A percentile compares a stretch with the other conserved stretches of the same genome.
phyloP scores from a whole-genome alignment of 2,329 filamentous ascomycete genomes.

The Hymenoscyphus fructigenus region DNA sequence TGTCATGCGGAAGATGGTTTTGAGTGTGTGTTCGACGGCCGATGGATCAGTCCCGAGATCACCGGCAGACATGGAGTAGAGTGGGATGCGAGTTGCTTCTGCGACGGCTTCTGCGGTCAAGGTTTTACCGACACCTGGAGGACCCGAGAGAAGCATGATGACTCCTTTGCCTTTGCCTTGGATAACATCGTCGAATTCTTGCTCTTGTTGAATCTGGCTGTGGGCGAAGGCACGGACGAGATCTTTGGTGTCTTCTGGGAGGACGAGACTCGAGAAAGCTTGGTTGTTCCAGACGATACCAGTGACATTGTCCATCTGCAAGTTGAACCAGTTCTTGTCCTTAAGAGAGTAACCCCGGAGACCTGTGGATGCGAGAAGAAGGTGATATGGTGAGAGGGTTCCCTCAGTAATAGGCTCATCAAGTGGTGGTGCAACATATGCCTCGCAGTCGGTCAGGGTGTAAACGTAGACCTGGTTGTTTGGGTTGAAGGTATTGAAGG shows the following conservation, averaged over 20 bases:
- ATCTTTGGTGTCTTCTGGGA: conserved; percentile 48
- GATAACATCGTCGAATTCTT: conserved; percentile 26
- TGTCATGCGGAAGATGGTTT: conserved; percentile 26
- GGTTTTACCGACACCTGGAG: conserved; percentile 29
- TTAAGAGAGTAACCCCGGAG: conserved; percentile 45
- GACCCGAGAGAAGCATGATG: conserved; percentile 44
- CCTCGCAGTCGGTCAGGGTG: not conserved
- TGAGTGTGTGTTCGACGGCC: conserved; percentile 21
- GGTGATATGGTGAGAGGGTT: conserved; percentile 7
- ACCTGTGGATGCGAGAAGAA: conserved; percentile 3
- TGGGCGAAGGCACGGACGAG: conserved; percentile 49
- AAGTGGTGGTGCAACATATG: conserved; percentile 4
- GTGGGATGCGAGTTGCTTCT: conserved; percentile 21
- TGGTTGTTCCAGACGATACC: conserved; percentile 42
- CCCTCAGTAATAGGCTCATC: not conserved
- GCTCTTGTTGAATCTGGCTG: conserved; percentile 39
- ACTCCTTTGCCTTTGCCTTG: conserved; percentile 43
- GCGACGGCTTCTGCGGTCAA: conserved; percentile 41
- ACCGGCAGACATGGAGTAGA: conserved; percentile 26
- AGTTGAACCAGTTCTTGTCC: conserved; percentile 46
- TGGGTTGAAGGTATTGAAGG: conserved; percentile 13
- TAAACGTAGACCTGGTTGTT: conserved; percentile 2
- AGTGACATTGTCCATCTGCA: conserved; percentile 22
- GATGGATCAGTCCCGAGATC: conserved; percentile 25
- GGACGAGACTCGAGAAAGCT: conserved; percentile 48